phyloP scores from a whole-genome alignment of 257 asterid genomes.

The Catharanthus roseus region DNA sequence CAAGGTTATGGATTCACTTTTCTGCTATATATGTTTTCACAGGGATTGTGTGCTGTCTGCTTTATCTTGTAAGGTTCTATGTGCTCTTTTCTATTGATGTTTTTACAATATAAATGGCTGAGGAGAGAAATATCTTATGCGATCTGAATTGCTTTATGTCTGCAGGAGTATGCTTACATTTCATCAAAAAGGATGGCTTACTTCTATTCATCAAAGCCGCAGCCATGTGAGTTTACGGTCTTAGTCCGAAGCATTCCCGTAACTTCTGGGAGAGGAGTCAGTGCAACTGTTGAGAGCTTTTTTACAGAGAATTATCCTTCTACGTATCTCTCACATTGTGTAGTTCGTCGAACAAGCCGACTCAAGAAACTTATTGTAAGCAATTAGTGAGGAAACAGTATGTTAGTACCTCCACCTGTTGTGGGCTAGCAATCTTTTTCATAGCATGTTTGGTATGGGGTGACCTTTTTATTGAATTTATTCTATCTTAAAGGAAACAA shows the following conservation, averaged over 20 bases:
- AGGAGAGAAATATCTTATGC: conserved; percentile 10
- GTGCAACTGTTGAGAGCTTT: conserved; percentile 72
- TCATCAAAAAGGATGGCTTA: conserved; percentile 61
- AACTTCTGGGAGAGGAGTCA: conserved; percentile 54
- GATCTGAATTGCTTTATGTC: conserved; percentile 19
- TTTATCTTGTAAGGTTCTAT: conserved; percentile 67
- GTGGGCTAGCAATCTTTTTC: not conserved
- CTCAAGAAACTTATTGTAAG: conserved; percentile 79
- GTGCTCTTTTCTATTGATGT: conserved; percentile 5
- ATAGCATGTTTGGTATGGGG: not conserved
- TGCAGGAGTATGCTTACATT: conserved; percentile 84
- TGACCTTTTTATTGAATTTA: not conserved
- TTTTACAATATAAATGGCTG: conserved; percentile 12
- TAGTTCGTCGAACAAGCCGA: conserved; percentile 69
- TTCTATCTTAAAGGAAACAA: not conserved
- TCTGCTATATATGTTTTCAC: conserved; percentile 81
- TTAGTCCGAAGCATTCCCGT: conserved; percentile 87
- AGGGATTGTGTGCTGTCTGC: conserved; percentile 91
- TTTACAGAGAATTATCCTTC: conserved; percentile 73
- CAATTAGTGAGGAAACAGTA: conserved; percentile 18
- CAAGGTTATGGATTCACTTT: conserved; percentile 98
- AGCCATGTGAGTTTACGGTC: conserved; percentile 70
- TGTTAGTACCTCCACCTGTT: conserved; percentile 4
- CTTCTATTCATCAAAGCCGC: conserved; percentile 74
- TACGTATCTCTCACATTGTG: conserved; percentile 80